Evolutionary conservation across 2,329 filamentous ascomycete species (phyloP), one percentile per base, ranked within the genome.

Genomic region (Colletotrichum salicis): DNA sequence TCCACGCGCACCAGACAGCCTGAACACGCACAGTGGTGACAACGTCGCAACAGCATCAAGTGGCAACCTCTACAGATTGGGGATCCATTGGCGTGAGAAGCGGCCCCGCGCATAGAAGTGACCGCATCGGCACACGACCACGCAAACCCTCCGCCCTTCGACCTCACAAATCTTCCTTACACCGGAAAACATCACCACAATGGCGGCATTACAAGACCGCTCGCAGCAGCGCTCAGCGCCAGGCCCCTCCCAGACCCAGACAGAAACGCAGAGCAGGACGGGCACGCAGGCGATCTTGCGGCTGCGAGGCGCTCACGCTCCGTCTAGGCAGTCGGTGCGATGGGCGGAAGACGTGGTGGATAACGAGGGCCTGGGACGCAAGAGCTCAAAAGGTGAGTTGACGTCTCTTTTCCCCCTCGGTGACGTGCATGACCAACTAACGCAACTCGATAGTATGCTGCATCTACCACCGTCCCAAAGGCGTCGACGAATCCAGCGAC

Each of bases 261-360:
- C 80, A 6, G 74, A 76, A 63, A 74, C 79, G 5, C 76, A 70
- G 67, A 78, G 75, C 12, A 79, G 76, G 71, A 79, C 76, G 37
- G 75, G 71, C 61, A 76, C 74, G 55, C 80, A 75, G 70, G 78
- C 84, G 27, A 85, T 88, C 67, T 80, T 91, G 48, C 86, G 86
- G 13, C 82, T 91, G 56, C 84, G 87, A 54, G 89, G 88, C 56
- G 84, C 83, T 1, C 84, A 85, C 68, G 76, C 79, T 15, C 76
- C 84, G 0, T 82, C 83, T 31, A 81, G 85, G 22, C 87, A 92
- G 64, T 90, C 90, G 60, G 96, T 99, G 67, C 92, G 93, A 81
- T 99, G 96, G 96, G 94, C 94, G 7, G 94, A 96, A 78, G 93
- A 94, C 78, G 95, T 98, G 7, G 87, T 99, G 3, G 95, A 99